Percentiles rank a stretch among this genome's conserved stretches.
Evolutionary conservation across 768 basidiomycete species (phyloP).

Genomic region (Suillus sp.): DNA sequence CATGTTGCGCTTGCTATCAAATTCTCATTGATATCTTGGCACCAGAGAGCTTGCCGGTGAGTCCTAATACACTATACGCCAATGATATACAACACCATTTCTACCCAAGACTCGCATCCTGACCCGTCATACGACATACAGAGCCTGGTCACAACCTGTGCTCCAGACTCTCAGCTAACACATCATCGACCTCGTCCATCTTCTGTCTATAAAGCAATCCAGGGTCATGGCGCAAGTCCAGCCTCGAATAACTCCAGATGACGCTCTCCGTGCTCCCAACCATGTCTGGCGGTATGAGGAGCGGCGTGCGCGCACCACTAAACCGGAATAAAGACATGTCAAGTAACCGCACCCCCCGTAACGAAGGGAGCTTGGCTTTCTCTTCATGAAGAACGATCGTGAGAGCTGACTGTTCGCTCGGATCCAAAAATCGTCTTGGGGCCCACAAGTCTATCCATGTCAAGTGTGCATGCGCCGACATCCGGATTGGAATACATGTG

Average conservation of each 20-base stretch:
- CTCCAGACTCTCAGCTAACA: neutral
- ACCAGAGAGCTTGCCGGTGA: too few species aligned
- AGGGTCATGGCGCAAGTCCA: slow-evolving; percentile 4
- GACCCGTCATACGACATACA: neutral
- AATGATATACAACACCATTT: neutral
- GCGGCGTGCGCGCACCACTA: neutral
- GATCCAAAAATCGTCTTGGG: neutral
- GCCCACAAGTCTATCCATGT: neutral
- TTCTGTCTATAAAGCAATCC: neutral
- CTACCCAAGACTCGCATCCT: neutral
- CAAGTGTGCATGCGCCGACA: neutral
- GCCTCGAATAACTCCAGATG: neutral
- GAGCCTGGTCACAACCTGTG: neutral
- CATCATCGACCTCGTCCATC: neutral
- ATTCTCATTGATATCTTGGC: too few species aligned
- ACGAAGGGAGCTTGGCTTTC: neutral
- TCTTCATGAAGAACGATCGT: neutral
- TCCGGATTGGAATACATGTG: neutral
- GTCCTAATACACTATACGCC: too few species aligned
- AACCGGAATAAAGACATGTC: neutral
- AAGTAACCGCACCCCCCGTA: neutral
- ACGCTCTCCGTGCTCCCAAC: neutral
- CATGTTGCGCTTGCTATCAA: too few species aligned
- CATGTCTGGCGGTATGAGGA: slow-evolving; percentile 2
- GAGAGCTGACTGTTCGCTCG: neutral